These are phyloP conservation scores for Syncephalastrum monosporum DNA, from an alignment of 371 early-diverging fungal species.

Conservation along the genomic window DNA sequence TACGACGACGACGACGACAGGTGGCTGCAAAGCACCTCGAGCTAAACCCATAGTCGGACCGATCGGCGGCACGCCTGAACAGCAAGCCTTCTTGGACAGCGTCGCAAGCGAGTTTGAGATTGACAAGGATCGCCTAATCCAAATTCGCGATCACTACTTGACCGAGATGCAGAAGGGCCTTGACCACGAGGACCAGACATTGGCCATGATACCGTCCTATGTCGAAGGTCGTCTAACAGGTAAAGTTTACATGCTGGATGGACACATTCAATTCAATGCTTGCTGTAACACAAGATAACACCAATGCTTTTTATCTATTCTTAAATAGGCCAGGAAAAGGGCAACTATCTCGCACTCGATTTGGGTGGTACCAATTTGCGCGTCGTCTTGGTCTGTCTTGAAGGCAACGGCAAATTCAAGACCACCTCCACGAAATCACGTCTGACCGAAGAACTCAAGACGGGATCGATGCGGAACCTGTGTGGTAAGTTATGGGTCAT, in stretches of 20 bases:
- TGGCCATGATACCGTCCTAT: conserved; percentile 80
- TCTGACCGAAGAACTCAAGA: conserved; percentile 77
- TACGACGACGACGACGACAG: no score
- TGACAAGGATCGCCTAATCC: conserved; percentile 48
- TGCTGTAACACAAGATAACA: no score
- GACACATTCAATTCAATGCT: not conserved
- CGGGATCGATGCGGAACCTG: conserved; percentile 47
- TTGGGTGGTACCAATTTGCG: conserved; percentile 94
- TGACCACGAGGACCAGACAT: conserved; percentile 49
- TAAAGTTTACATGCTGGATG: conserved; percentile 1
- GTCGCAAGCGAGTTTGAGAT: conserved; percentile 60
- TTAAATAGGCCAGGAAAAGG: conserved; percentile 70
- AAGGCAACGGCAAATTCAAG: conserved; percentile 63
- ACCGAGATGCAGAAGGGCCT: conserved; percentile 77
- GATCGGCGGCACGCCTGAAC: conserved; percentile 39
- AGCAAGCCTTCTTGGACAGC: conserved; percentile 38
- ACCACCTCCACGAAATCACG: conserved; percentile 74
- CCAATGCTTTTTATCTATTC: no score
- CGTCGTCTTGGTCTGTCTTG: conserved; percentile 80
- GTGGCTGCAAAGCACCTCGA: not conserved
- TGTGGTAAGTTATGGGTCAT: conserved; percentile 24
- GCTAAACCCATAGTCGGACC: conserved; percentile 11
- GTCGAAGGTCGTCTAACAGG: conserved; percentile 54
- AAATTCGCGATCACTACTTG: conserved; percentile 65
- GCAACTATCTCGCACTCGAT: conserved; percentile 88